Base-by-base conservation (phyloP, 2,329 filamentous ascomycete genomes). In the Penicillium nordicum region DNA sequence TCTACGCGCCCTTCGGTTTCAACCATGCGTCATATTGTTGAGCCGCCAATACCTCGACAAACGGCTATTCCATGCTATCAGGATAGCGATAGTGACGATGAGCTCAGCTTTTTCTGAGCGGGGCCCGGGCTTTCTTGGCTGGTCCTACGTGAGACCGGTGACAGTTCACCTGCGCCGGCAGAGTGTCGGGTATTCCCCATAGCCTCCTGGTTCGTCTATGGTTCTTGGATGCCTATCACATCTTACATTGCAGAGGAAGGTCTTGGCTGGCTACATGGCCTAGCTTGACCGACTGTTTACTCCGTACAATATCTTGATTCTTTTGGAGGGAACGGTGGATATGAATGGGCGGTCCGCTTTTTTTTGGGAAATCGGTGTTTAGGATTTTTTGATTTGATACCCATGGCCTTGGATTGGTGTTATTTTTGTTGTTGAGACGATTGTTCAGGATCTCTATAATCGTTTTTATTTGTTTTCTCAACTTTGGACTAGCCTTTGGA, bases 21-120 rank as follows among this genome's bases (percentile, higher is more conserved):
- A 27, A 21, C 23, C 6, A 37, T 56, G 21, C 32, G 55, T 21
- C 53, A 23, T 21, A 25, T n/a, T 12, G 36, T 44, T 29, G 36
- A 49, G 29, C 52, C 45, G 12, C 25, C 34, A 16, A 53, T 34
- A 8, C n/a, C 62, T 46, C 59, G 44, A 30, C 57, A 53, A 37
- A 57, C 54, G 12, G 54, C 63, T n/a, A 66, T 70, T 41, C 63
- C 71, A 12, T 69, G 60, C 43, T 67, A 67, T 0, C 57, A 66
- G 21, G 68, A 70, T 23, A 69, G 67, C 8, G 67, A 68, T 25
- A 74, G 72, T 41, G 71, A 75, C n/a, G 72, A 75, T 50, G 72
- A 75, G 58, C 63, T 75, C 21, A 74, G 70, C 59, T 74, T 73
- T 60, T 51, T 75, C 8, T 73, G 50, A 65, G 37, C 30, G 34